Conservation (phyloP, 768 basidiomycete genomes). For the Candolleomyces aberdarensis region DNA sequence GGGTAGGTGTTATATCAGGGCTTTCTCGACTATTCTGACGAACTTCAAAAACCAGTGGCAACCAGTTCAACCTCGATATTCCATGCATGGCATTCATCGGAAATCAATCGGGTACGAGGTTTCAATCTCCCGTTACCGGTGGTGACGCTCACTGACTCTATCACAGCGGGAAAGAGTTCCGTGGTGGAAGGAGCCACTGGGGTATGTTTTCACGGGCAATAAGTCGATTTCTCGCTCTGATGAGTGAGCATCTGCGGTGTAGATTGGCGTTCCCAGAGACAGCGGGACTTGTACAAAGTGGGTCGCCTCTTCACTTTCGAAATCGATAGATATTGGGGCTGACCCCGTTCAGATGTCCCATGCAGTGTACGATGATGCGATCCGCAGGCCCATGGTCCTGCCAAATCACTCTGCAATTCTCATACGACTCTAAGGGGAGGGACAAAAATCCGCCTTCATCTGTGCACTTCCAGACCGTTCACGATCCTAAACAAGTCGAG, state of each 20-base stretch:
- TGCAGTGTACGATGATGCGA: constrained; percentile 49
- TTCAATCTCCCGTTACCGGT: neutral
- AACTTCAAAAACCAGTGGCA: neutral
- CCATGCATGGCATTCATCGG: constrained; percentile 58
- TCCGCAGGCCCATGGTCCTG: constrained; percentile 39
- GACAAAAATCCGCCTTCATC: neutral
- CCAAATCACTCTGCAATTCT: constrained; percentile 33
- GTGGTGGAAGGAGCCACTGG: constrained; percentile 57
- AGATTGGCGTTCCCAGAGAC: constrained; percentile 63
- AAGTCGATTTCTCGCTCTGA: neutral
- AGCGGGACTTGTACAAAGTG: constrained; percentile 60
- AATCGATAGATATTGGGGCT: neutral
- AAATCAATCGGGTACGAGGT: constrained; percentile 46
- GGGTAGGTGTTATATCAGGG: neutral
- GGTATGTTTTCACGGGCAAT: constrained; percentile 28
- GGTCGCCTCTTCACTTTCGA: neutral
- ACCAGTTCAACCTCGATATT: constrained; percentile 35
- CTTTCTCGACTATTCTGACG: neutral
- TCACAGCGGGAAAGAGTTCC: constrained; percentile 56
- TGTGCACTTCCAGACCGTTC: constrained; percentile 41
- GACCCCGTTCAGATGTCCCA: constrained; percentile 40
- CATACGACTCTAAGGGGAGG: neutral
- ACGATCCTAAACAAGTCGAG: constrained; percentile 44
- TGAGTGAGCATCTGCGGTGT: neutral
- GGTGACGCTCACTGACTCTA: neutral